Evolutionary conservation across 257 asterid genomes (phyloP), one percentile per base, ranked within the genome.

Genomic region (Coffea eugenioides): DNA sequence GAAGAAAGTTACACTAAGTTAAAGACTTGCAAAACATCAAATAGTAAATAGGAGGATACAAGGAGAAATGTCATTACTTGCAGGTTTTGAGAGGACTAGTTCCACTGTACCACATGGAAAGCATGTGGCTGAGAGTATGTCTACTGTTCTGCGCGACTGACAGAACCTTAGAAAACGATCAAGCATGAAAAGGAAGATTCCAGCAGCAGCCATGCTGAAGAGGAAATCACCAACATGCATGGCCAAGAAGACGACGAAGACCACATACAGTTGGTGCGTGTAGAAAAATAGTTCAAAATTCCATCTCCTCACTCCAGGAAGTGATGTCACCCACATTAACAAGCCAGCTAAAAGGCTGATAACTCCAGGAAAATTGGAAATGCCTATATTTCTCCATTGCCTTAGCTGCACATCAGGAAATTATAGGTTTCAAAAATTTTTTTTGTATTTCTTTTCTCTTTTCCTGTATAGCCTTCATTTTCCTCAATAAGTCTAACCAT

Each of bases 131-230:
- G 93, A 85, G 62, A 91, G 85, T 45, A 93, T 88, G 21, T 89
- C 83, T 6, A 91, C 97, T 0, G 83, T 88, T 61, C 62, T 85
- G 74, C 94, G 85, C 0, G 97, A 93, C 84, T 93, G 97, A 71
- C 86, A 93, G 91, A 93, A 93, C 73, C 97, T 88, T 57, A 93
- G 93, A 69, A 91, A 93, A 7, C 97, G 92, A 72, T 93, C 95
- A 36, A 93, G 97, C 92, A 91, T 89, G 91, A 89, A 93, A 41
- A 93, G 86, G 81, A 91, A 93, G 43, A 93, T 82, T 61, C 88
- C 91, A 2, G 92, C 94, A 56, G 91, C 95, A 43, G 89, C 92
- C 18, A 86, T 89, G 68, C 87, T 87, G 92, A 91, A 89, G 80
- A 88, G 3, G 84, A 81, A 85, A 82, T 87, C 90, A 31, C 94